These are phyloP conservation scores for Penstemon eatonii DNA, from an alignment of 257 asterid genomes.

Conservation along the genomic window DNA sequence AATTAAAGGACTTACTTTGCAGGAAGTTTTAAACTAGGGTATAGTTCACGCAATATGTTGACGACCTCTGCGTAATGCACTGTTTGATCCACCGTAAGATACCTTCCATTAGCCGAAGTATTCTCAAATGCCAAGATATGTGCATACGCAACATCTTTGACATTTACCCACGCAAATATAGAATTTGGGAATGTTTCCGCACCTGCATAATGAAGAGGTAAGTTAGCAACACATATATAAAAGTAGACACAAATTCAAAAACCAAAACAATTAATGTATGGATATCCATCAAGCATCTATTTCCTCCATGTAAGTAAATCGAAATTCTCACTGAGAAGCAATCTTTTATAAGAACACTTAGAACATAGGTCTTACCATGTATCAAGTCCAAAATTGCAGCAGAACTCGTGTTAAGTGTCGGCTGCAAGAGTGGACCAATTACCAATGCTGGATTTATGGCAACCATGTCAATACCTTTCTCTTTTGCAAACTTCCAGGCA, in stretches of 20 bases:
- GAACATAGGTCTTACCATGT: slow-evolving; percentile 46
- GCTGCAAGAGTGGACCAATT: slow-evolving; percentile 77
- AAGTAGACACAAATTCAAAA: not conserved
- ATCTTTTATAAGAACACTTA: not conserved
- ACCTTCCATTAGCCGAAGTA: slow-evolving; percentile 70
- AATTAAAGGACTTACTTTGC: slow-evolving; percentile 47
- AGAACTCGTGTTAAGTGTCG: slow-evolving; percentile 72
- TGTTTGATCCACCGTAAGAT: slow-evolving; percentile 54
- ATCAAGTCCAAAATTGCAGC: slow-evolving; percentile 57
- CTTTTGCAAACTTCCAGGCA: slow-evolving; percentile 76
- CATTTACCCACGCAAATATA: slow-evolving; percentile 60
- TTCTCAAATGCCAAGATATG: slow-evolving; percentile 71
- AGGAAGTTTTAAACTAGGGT: slow-evolving; percentile 57
- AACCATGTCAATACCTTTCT: slow-evolving; percentile 72
- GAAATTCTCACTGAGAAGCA: not conserved
- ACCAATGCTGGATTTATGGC: slow-evolving; percentile 72
- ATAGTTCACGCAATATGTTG: slow-evolving; percentile 46
- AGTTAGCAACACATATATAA: not conserved
- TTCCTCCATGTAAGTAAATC: not conserved
- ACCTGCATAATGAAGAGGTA: slow-evolving; percentile 39
- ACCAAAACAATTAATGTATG: not conserved
- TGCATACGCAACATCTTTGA: slow-evolving; percentile 73
- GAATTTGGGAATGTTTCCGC: slow-evolving; percentile 57
- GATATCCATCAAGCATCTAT: not conserved
- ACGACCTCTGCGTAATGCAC: slow-evolving; percentile 55